Conservation (phyloP, 164 flowering plant genomes). For the Annona squamosa region DNA sequence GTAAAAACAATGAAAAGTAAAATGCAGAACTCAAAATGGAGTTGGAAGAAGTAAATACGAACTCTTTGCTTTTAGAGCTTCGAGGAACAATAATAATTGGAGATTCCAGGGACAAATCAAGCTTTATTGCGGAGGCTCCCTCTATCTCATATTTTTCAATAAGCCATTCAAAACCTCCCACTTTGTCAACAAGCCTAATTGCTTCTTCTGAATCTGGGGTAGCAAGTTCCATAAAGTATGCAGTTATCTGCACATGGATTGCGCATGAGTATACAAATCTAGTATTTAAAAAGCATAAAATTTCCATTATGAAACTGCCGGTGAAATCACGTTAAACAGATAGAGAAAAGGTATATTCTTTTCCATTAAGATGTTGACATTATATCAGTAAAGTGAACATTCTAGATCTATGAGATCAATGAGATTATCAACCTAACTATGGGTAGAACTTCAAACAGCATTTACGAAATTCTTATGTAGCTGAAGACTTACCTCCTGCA, state of each 20-base stretch:
- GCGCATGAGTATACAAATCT: too few species aligned
- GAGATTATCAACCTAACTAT: neutral
- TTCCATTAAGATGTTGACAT: too few species aligned
- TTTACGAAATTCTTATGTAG: neutral
- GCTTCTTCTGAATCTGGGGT: slow-evolving; percentile 91
- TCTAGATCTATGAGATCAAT: too few species aligned
- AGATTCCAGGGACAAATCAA: slow-evolving; percentile 87
- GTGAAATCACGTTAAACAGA: neutral
- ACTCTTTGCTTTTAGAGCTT: slow-evolving; percentile 88
- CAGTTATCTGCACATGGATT: slow-evolving; percentile 51
- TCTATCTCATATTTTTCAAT: slow-evolving; percentile 95
- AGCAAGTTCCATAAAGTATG: slow-evolving; percentile 93
- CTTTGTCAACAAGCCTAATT: slow-evolving; percentile 89
- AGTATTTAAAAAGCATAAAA: too few species aligned
- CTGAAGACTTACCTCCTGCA: slow-evolving; percentile 67
- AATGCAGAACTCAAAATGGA: neutral
- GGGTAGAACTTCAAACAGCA: neutral
- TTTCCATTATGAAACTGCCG: too few species aligned
- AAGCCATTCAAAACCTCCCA: slow-evolving; percentile 95
- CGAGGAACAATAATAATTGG: slow-evolving; percentile 84
- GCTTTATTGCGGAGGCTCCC: slow-evolving; percentile 80
- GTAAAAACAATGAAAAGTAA: neutral
- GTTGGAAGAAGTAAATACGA: slow-evolving; percentile 20
- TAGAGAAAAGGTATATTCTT: too few species aligned
- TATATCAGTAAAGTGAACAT: too few species aligned